These are phyloP conservation scores for Rhipidocladum racemiflorum DNA, from an alignment of 176 grass and related monocot genomes.

Conservation along the genomic window DNA sequence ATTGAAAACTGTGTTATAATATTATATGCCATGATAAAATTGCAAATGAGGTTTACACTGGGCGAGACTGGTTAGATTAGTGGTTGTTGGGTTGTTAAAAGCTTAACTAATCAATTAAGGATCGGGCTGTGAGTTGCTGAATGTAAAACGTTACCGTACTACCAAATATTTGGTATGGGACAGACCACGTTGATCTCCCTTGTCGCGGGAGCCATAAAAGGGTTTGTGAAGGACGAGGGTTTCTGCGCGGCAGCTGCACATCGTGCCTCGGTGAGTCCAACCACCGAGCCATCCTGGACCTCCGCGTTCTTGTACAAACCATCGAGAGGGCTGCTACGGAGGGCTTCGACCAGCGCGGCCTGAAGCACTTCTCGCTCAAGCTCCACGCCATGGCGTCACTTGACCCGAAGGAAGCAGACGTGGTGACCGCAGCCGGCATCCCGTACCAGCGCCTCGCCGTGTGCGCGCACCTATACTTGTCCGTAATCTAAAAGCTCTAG, in stretches of 20 bases:
- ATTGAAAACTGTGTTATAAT: too few relatives aligned
- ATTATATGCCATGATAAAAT: too few relatives aligned
- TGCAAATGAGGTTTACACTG: too few relatives aligned
- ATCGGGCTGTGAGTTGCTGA: too few relatives aligned
- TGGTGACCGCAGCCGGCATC: conserved; percentile 13
- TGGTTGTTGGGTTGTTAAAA: too few relatives aligned
- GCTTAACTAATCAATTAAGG: too few relatives aligned
- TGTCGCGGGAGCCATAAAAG: conserved; percentile 26
- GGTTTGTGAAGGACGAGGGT: conserved; percentile 29
- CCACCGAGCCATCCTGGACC: conserved; percentile 42
- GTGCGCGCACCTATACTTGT: conserved; percentile 42
- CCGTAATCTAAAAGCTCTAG: conserved; percentile 36
- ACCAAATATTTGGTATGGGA: too few relatives aligned
- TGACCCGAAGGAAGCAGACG: conserved; percentile 1
- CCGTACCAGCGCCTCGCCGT: conserved; percentile 30
- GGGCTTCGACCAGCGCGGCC: conserved; percentile 35
- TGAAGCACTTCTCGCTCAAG: conserved; percentile 39
- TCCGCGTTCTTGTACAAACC: conserved; percentile 42
- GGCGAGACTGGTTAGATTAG: too few relatives aligned
- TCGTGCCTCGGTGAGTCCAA: conserved; percentile 42
- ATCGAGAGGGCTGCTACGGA: conserved; percentile 39
- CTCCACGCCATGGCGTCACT: conserved; percentile 33
- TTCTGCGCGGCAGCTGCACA: conserved; percentile 44
- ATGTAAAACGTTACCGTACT: too few relatives aligned
- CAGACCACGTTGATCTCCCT: conserved; percentile 52